Base-by-base conservation (phyloP, 768 basidiomycete genomes). In the Pleurotus sapidus region DNA sequence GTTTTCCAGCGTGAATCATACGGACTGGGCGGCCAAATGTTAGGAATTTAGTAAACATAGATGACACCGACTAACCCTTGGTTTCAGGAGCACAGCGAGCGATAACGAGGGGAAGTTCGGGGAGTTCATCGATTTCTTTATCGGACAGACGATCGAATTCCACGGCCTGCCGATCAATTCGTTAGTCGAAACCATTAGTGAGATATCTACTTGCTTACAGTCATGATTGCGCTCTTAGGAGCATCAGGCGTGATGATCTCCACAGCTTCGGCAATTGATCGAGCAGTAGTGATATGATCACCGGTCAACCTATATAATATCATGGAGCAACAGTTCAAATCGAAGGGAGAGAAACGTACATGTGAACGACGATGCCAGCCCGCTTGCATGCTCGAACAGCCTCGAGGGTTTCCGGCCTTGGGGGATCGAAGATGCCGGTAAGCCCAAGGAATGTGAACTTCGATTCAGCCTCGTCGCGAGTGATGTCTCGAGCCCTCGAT, bases 1-100 rank as follows among this genome's bases (percentile, higher is more conserved):
- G 74, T 63, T 84, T 82, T 9, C 83, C 77, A 17, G 83, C 83
- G 56, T 84, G 79, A 46, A 84, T 82, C 82, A 81, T 84, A 17
- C 75, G 72, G 7, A 79, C 77, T 70, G 55, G 34, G 34, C 18
- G 5, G 12, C 15, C n/a, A 20, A 17, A 39, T 38, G 34, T 58
- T 6, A 56, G 51, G 34, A 6, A 46, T 17, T 50, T 11, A 9
- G 30, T 3, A 11, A 34, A 34, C 30, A 34, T 34, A 34, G 9
- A 34, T 34, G 9, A 34, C 9, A 9, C 9, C 1, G 3, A n/a
- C 49, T 50, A n/a, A 72, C 70, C 70, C 67, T 81, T 81, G 24
- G 78, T 81, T 61, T 79, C 74, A 0, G 81, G 83, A 0, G 80
- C 80, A 63, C 83, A 84, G 24, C 83, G 77, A 48, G 83, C 83